Evolutionary conservation across 192 early-diverging fungal genomes (phyloP).

Genomic region (Allomyces macrogynus): DNA sequence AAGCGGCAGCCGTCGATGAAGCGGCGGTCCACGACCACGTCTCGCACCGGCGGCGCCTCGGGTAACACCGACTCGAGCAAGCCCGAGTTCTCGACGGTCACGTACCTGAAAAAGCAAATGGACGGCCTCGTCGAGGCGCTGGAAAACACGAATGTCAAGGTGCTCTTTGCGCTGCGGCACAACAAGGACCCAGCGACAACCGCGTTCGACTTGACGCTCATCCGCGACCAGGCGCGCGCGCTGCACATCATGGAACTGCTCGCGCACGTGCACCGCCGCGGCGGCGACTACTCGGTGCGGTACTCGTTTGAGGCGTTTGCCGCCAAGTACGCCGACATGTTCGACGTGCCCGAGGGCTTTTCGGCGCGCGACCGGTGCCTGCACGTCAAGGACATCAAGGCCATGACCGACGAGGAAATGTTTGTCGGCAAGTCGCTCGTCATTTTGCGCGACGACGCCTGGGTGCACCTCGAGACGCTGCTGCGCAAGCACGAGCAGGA

Average conservation of each 20-base stretch:
- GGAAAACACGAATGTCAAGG: neutral
- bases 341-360: neutral
- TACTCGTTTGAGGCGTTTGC: neutral
- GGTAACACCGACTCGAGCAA: no score
- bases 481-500: constrained; percentile 39
- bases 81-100: neutral
- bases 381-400: neutral
- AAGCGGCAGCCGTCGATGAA: neutral
- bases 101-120: neutral
- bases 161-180: neutral
- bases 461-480: constrained; percentile 41
- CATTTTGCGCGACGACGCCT: constrained; percentile 37
- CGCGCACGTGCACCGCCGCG: neutral
- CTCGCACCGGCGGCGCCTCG: neutral
- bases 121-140: neutral
- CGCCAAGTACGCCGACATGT: neutral
- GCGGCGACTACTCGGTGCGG: neutral
- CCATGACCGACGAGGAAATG: constrained; percentile 18
- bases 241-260: neutral
- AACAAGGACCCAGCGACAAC: neutral
- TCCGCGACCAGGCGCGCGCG: neutral
- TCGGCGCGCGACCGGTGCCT: neutral
- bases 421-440: constrained; percentile 31
- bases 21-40: neutral
- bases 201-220: neutral